Conservation (phyloP, 805 yeast species). For the Pichia eremophila region DNA sequence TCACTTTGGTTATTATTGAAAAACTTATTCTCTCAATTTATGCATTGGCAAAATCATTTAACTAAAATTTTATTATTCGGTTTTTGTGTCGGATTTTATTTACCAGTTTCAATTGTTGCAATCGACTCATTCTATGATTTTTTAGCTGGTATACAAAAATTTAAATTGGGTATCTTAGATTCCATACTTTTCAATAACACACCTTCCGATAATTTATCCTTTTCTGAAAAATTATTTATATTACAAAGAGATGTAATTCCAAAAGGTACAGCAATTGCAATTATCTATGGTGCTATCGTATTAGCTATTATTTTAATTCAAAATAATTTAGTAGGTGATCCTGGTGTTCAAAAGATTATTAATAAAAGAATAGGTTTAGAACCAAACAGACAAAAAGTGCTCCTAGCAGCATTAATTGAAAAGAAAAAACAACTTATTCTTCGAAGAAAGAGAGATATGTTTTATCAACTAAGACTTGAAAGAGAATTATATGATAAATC, state of each 20-base stretch:
- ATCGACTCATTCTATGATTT: not conserved
- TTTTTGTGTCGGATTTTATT: not conserved
- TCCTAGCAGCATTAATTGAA: not conserved
- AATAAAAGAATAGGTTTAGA: constrained; percentile 51
- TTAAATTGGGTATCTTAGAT: not conserved
- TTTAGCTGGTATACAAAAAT: not conserved
- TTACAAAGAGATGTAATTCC: not conserved
- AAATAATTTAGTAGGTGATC: constrained; percentile 65
- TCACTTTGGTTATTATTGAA: not conserved
- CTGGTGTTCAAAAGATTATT: constrained; percentile 53
- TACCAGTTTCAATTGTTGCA: constrained; percentile 33
- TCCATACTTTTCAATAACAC: not conserved
- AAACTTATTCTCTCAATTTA: not conserved
- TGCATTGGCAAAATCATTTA: not conserved
- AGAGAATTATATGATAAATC: too few species aligned
- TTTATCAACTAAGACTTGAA: too few species aligned
- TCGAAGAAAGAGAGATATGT: too few species aligned
- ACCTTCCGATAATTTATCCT: not conserved
- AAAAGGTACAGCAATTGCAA: constrained; percentile 12
- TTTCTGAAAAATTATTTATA: constrained; percentile 6
- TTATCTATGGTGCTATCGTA: constrained; percentile 17
- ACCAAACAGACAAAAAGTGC: constrained; percentile 24
- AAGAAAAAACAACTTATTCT: not conserved
- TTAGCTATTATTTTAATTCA: constrained; percentile 27
- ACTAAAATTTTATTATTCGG: too few species aligned